Evolutionary conservation across 2,329 filamentous ascomycete genomes (phyloP), one percentile per base, ranked within the genome.

Genomic region (Bipolaris cookei): DNA sequence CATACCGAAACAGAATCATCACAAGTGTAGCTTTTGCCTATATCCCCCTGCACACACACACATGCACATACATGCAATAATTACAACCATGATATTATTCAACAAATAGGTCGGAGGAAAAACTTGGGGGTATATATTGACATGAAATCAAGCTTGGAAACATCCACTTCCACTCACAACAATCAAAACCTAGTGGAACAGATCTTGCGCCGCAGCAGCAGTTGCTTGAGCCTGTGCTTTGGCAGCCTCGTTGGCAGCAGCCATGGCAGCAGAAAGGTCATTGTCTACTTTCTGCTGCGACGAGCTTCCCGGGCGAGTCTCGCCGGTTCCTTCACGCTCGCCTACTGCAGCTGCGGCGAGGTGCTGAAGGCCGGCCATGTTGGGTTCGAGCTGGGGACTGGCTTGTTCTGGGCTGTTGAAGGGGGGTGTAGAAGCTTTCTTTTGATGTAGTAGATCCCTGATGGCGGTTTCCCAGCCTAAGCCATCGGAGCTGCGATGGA

Each of bases 331-430:
- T 49, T 73, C 73, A 14, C 74, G 71, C 54, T 76, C 74, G 14
- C 73, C 73, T 0, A 77, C 75, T 4, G 75, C 75, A 8, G 75
- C 74, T 3, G 73, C 75, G 18, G 75, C 74, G 3, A 77, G 72
- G 50, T 77, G 74, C 47, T 77, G 73, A 0, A 77, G 66, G 13
- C 74, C 73, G 16, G 68, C 73, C 71, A 77, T 75, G 51, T 76
- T 76, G 10, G 72, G 73, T 50, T 75, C 67, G 2, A 61, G n/a
- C 6, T 60, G 61, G 7, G 71, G 56, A 46, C 58, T 67, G 6
- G 64, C 64, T 39, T 69, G 72, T 21, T 75, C 73, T 2, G 60
- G 32, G 5, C 55, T 49, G 7, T 65, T 67, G 18, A 46, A 51
- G 4, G 65, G 54, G 0, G 71, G 66, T 3, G 65, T 64, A 11